phyloP scores from a whole-genome alignment of 805 yeast species.

The Candida krabiensis region DNA sequence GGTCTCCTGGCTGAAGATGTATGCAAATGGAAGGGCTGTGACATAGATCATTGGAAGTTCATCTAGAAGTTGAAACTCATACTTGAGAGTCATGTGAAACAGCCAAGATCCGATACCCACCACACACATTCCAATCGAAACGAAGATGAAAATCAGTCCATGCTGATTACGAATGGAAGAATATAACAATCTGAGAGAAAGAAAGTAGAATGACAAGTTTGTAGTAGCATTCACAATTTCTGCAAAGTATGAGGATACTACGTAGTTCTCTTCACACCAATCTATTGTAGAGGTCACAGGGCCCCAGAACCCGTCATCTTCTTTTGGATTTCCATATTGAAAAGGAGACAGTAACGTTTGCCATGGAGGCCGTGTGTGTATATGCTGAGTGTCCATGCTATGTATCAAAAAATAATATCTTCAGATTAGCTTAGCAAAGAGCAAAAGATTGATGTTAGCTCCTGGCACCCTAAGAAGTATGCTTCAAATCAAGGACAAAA shows the following conservation, averaged over 20 bases:
- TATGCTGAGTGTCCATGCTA: background rate
- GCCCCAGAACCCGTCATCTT: constrained; percentile 66
- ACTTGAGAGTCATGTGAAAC: constrained; percentile 90
- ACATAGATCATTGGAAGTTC: constrained; percentile 97
- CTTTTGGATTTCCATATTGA: constrained; percentile 20
- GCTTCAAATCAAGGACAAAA: too few species aligned
- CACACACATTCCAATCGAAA: constrained; percentile 72
- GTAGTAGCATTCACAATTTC: constrained; percentile 90
- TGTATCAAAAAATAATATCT: too few species aligned
- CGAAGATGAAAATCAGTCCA: constrained; percentile 67
- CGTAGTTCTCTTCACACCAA: constrained; percentile 97
- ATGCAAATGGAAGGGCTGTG: constrained; percentile 78
- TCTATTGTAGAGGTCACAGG: constrained; percentile 86
- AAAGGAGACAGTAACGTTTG: constrained; percentile 7
- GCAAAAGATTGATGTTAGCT: too few species aligned
- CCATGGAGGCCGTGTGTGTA: background rate
- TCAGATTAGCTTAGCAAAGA: too few species aligned
- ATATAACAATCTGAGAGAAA: constrained; percentile 37
- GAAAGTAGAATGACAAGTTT: constrained; percentile 51
- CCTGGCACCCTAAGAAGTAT: too few species aligned
- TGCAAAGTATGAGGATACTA: constrained; percentile 79
- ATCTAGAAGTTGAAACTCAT: constrained; percentile 84
- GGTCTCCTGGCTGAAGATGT: constrained; percentile 27
- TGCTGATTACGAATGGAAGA: constrained; percentile 59
- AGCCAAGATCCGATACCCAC: constrained; percentile 94